Conservation (phyloP, 495 filamentous ascomycete genomes). For the Wilcoxina mikolae region DNA sequence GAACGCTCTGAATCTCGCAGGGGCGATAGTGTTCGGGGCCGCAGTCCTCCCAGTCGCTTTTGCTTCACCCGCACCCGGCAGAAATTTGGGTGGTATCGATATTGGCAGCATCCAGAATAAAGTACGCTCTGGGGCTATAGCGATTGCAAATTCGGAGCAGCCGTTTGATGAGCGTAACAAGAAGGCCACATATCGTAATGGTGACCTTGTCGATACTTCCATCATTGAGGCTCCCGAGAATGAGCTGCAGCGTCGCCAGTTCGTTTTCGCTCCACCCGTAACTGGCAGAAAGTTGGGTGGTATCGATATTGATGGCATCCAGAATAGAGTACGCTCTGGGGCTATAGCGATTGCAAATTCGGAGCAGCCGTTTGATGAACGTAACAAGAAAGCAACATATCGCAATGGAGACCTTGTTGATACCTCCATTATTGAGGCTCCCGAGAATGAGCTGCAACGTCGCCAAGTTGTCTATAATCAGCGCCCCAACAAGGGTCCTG, state of each 20-base stretch:
- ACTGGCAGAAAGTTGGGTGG: background rate
- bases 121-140: constrained; percentile 19
- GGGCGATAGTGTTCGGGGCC: too few relatives aligned
- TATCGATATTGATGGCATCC: constrained; percentile 17
- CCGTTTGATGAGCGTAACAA: constrained; percentile 14
- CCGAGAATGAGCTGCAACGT: too few relatives aligned
- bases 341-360: constrained; percentile 20
- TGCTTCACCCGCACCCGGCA: background rate
- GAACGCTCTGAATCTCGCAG: too few relatives aligned
- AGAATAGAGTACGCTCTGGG: constrained; percentile 21
- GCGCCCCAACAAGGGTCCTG: too few relatives aligned
- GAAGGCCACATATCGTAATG: background rate
- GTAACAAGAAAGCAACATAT: constrained; percentile 1
- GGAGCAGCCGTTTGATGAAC: constrained; percentile 11
- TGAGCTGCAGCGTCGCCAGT: too few relatives aligned
- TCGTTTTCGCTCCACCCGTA: too few relatives aligned
- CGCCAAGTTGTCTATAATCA: too few relatives aligned
- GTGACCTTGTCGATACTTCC: background rate
- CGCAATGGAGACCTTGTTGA: constrained; percentile 1
- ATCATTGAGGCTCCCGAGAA: background rate
- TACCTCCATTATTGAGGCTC: background rate
- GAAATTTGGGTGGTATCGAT: constrained; percentile 1
- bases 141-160: constrained; percentile 16
- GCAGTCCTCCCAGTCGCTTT: too few relatives aligned
- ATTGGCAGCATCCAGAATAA: constrained; percentile 20